Percentiles rank a stretch among this genome's conserved stretches.
Evolutionary conservation across 1,139 yeast species (phyloP).

Genomic region (Entelexis sorbosivorans): DNA sequence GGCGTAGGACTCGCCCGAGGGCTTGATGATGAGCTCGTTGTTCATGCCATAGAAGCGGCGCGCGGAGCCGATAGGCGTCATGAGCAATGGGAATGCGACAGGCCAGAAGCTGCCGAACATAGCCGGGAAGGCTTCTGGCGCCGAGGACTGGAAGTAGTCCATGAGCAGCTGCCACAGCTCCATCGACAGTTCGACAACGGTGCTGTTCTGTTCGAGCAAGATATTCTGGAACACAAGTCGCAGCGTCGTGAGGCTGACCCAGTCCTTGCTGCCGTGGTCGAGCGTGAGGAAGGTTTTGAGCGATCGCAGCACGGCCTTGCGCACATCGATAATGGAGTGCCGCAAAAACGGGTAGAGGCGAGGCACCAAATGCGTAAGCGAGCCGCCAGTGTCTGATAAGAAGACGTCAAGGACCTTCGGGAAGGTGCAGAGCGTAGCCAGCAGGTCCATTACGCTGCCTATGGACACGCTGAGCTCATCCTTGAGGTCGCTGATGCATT

Average conservation of each 20-base stretch:
- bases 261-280: constrained; percentile 50
- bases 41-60: constrained; percentile 84
- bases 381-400: constrained; percentile 34
- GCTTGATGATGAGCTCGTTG: constrained; percentile 57
- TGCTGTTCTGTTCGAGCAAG: constrained; percentile 74
- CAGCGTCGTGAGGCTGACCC: constrained; percentile 67
- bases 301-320: constrained; percentile 79
- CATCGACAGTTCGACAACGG: constrained; percentile 54
- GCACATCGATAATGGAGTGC: constrained; percentile 84
- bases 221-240: constrained; percentile 78
- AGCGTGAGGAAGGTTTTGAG: constrained; percentile 63
- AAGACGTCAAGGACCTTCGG: constrained; percentile 61
- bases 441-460: constrained; percentile 89
- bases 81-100: constrained; percentile 56
- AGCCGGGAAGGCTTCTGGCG: neutral
- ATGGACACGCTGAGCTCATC: constrained; percentile 92
- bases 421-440: constrained; percentile 79
- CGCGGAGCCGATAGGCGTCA: constrained; percentile 93
- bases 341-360: constrained; percentile 84
- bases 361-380: constrained; percentile 74
- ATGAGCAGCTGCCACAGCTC: constrained; percentile 50
- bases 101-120: constrained; percentile 29
- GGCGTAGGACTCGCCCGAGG: constrained; percentile 53
- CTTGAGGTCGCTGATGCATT: constrained; percentile 65
- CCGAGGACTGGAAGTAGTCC: constrained; percentile 33